A percentile compares a stretch with the other conserved stretches of the same genome.
Evolutionary conservation across 2,329 filamentous ascomycete genomes (phyloP).

Genomic region (Penicillium sp.): DNA sequence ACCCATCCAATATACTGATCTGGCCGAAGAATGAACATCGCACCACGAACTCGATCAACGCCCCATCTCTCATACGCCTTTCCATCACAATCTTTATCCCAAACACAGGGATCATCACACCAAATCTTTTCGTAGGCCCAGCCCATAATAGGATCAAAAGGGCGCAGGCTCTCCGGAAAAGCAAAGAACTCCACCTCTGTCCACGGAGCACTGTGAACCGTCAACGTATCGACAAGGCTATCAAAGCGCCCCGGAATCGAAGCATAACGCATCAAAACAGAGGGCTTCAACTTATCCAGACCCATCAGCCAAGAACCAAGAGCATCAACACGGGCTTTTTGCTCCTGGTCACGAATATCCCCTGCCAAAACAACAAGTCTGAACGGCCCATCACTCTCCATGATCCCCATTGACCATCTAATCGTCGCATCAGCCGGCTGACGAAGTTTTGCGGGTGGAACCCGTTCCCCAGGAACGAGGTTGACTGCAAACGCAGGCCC

Average conservation of each 20-base stretch:
- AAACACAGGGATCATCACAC: conserved; percentile 47
- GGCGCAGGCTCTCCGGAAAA: conserved; percentile 50
- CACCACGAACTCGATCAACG: conserved; percentile 23
- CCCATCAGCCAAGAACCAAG: conserved; percentile 48
- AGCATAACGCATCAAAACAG: conserved; percentile 47
- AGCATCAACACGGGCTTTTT: conserved; percentile 47
- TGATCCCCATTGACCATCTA: conserved; percentile 19
- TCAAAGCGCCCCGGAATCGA: conserved; percentile 41
- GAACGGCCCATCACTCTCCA: conserved; percentile 37
- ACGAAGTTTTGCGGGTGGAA: conserved; percentile 13
- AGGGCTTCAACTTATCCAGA: conserved; percentile 1
- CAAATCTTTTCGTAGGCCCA: conserved; percentile 60
- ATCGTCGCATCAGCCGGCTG: conserved; percentile 16
- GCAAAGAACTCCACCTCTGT: conserved; percentile 52
- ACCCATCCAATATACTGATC: conserved; percentile 33
- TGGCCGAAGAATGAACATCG: conserved; percentile 23
- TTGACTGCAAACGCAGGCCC: background rate
- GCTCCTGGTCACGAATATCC: conserved; percentile 49
- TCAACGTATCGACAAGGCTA: conserved; percentile 59
- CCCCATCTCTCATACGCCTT: conserved; percentile 29
- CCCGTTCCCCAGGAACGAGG: conserved; percentile 17
- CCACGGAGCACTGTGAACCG: conserved; percentile 58
- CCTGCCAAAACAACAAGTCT: conserved; percentile 58
- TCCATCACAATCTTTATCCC: conserved; percentile 26
- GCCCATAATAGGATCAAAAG: conserved; percentile 48